Conservation (phyloP, 768 basidiomycete species). For the Boletus insuetus region DNA sequence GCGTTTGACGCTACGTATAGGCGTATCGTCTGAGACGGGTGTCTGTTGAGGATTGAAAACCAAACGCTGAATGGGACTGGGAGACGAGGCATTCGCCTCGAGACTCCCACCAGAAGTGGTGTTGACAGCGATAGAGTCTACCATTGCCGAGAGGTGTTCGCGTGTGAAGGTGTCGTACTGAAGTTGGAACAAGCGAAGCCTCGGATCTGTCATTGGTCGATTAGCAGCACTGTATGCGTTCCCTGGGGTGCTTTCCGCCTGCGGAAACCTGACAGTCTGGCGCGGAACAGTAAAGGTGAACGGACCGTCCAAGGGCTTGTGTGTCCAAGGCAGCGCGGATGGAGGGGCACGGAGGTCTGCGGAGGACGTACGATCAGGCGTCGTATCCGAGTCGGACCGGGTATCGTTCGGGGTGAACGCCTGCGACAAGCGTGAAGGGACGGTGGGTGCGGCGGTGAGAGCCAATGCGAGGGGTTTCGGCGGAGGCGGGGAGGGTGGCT, state of each 20-base stretch:
- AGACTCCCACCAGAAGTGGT: slow-evolving; percentile 58
- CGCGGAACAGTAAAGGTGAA: slow-evolving; percentile 77
- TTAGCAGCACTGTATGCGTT: slow-evolving; percentile 19
- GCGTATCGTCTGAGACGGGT: slow-evolving; percentile 41
- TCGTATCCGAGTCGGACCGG: slow-evolving; percentile 24
- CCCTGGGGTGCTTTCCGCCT: slow-evolving; percentile 62
- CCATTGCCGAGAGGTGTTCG: slow-evolving; percentile 89
- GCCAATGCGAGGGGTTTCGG: slow-evolving; percentile 18
- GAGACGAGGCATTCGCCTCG: slow-evolving; percentile 41
- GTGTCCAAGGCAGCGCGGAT: slow-evolving; percentile 34
- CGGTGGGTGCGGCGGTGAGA: slow-evolving; percentile 27
- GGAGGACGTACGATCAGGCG: slow-evolving; percentile 10
- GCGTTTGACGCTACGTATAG: slow-evolving; percentile 74
- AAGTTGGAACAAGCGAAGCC: slow-evolving; percentile 85
- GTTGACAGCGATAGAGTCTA: slow-evolving; percentile 89
- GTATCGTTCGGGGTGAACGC: slow-evolving; percentile 33
- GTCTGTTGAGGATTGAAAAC: slow-evolving; percentile 50
- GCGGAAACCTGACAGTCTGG: slow-evolving; percentile 39
- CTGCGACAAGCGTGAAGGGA: slow-evolving; percentile 39
- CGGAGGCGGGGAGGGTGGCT: slow-evolving; percentile 81
- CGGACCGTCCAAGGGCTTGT: slow-evolving; percentile 50
- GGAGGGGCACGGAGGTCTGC: slow-evolving; percentile 5
- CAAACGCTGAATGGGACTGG: slow-evolving; percentile 40
- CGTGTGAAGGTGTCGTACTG: slow-evolving; percentile 96
- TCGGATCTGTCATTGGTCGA: slow-evolving; percentile 59